Percentiles rank a stretch among this genome's conserved stretches.
Evolutionary conservation across 2,329 filamentous ascomycete species (phyloP).

Genomic region (Pseudohalonectria lignicola): DNA sequence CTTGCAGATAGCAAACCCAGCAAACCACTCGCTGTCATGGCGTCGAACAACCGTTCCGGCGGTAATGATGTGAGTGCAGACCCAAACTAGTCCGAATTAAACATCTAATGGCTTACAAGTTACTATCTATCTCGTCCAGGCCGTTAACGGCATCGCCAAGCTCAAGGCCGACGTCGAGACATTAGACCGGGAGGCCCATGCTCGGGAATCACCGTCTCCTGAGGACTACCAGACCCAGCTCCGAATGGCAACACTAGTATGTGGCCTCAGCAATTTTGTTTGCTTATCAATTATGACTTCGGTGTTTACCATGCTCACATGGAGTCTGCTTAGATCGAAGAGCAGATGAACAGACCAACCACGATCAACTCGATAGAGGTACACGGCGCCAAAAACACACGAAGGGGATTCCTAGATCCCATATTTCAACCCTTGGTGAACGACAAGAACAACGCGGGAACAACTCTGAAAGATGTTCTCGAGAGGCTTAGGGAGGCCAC

Average conservation of each 20-base stretch:
- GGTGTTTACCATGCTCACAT: too few species aligned
- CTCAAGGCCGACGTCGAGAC: slow-evolving; percentile 25
- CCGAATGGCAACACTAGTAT: slow-evolving; percentile 24
- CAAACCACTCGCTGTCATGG: background rate
- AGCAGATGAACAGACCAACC: slow-evolving; percentile 79
- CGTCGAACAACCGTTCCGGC: slow-evolving; percentile 11
- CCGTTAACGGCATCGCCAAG: slow-evolving; percentile 25
- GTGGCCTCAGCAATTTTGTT: too few species aligned
- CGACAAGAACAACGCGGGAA: slow-evolving; percentile 52
- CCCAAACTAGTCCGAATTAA: background rate
- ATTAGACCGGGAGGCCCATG: slow-evolving; percentile 26
- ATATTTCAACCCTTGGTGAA: slow-evolving; percentile 70
- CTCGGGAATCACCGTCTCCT: slow-evolving; percentile 11
- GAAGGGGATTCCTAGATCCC: slow-evolving; percentile 70
- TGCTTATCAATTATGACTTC: too few species aligned
- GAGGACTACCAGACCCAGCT: slow-evolving; percentile 27
- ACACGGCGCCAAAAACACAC: slow-evolving; percentile 73
- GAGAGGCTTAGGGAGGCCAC: slow-evolving; percentile 58
- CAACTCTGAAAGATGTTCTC: slow-evolving; percentile 72
- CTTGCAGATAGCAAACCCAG: too few species aligned
- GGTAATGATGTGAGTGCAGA: slow-evolving; percentile 16
- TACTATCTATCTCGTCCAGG: slow-evolving; percentile 14
- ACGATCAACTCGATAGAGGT: slow-evolving; percentile 79
- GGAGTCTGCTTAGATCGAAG: slow-evolving; percentile 59
- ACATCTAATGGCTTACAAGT: too few species aligned